Conservation (phyloP, 1,139 yeast species). For the Zhuliangozyma blackwelliae region DNA sequence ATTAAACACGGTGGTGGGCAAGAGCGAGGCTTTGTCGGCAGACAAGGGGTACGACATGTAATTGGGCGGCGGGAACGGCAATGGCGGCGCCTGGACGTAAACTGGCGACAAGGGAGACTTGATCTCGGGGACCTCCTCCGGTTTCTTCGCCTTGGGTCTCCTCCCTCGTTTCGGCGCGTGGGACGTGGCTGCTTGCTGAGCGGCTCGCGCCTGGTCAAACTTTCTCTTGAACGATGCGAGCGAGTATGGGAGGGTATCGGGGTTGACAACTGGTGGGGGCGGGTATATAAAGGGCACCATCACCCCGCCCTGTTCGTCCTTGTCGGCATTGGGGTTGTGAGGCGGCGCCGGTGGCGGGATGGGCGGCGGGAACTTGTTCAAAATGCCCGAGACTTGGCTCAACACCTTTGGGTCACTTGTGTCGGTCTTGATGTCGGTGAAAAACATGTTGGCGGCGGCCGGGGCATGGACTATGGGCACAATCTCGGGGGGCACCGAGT, state of each 20-base stretch:
- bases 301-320: constrained; percentile 24
- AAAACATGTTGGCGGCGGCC: constrained; percentile 27
- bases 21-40: constrained; percentile 31
- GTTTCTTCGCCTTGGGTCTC: constrained; percentile 3
- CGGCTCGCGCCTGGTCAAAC: not conserved
- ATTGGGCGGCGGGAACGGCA: constrained; percentile 47
- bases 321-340: constrained; percentile 2
- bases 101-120: not conserved
- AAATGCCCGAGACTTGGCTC: constrained; percentile 24
- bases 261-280: constrained; percentile 36
- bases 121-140: not conserved
- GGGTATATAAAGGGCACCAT: constrained; percentile 48
- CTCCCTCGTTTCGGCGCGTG: constrained; percentile 3
- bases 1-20: constrained; percentile 36
- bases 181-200: not conserved
- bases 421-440: constrained; percentile 28
- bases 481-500: constrained; percentile 34
- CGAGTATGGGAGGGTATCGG: constrained; percentile 21
- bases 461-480: constrained; percentile 37
- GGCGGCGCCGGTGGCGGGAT: constrained; percentile 27
- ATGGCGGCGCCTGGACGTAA: constrained; percentile 35
- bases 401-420: constrained; percentile 13
- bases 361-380: constrained; percentile 40
- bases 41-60: constrained; percentile 46
- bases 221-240: constrained; percentile 10